phyloP scores from a whole-genome alignment of 768 basidiomycete genomes.

The Lentinula raphanica region DNA sequence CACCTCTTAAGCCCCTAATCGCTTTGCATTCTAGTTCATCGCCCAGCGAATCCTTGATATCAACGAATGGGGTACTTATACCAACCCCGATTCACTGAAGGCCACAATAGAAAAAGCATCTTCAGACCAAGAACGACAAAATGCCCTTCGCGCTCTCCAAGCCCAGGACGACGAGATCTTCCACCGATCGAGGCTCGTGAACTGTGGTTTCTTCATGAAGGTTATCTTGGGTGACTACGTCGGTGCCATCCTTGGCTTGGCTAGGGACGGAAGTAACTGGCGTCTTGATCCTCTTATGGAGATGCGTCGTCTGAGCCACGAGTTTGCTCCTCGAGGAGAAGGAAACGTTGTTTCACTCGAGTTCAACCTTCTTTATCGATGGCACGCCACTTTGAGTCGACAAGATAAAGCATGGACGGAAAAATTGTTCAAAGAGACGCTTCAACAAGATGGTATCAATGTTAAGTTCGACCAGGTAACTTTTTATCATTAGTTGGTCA shows the following conservation, averaged over 20 bases:
- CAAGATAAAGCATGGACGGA: constrained; percentile 51
- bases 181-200: constrained; percentile 66
- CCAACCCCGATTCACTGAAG: constrained; percentile 19
- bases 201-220: constrained; percentile 42
- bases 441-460: neutral
- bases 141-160: constrained; percentile 11
- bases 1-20: neutral
- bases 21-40: constrained; percentile 37
- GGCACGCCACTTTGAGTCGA: constrained; percentile 52
- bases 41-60: constrained; percentile 47
- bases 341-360: constrained; percentile 77
- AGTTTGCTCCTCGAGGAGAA: constrained; percentile 55
- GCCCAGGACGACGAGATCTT: constrained; percentile 76
- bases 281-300: constrained; percentile 59
- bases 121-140: neutral
- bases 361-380: constrained; percentile 56
- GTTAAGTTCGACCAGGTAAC: neutral
- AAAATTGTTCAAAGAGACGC: constrained; percentile 30
- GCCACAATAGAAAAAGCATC: neutral
- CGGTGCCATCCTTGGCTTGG: constrained; percentile 65
- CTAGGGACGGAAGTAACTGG: constrained; percentile 60
- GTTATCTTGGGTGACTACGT: constrained; percentile 58
- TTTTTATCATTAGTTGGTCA: neutral
- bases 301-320: constrained; percentile 47
- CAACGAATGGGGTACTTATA: constrained; percentile 47